phyloP scores from a whole-genome alignment of 108 stramenopile genomes.

The Seminavis robusta region DNA sequence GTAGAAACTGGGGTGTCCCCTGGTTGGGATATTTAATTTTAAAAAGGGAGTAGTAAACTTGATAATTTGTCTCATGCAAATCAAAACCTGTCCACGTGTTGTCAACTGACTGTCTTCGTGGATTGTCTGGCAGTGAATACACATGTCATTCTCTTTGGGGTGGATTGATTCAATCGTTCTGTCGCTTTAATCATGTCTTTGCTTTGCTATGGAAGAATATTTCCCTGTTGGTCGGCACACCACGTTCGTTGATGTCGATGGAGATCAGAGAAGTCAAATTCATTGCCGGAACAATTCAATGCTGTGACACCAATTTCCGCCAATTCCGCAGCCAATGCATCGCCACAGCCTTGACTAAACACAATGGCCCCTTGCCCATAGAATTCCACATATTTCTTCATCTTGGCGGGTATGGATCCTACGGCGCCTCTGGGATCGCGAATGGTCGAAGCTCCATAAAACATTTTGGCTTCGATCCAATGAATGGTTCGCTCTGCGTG shows the following conservation, averaged over 20 bases:
- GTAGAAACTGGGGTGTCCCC: too few species aligned
- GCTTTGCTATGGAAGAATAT: conserved; percentile 62
- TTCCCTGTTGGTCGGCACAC: conserved; percentile 55
- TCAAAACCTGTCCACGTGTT: too few species aligned
- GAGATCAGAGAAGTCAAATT: conserved; percentile 34
- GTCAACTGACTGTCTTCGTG: too few species aligned
- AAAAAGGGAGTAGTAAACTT: too few species aligned
- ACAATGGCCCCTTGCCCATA: conserved; percentile 65
- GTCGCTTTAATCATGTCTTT: too few species aligned
- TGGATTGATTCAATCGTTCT: too few species aligned
- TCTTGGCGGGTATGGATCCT: conserved; percentile 44
- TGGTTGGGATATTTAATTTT: too few species aligned
- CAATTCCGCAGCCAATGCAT: conserved; percentile 44
- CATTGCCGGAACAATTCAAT: conserved; percentile 43
- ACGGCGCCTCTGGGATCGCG: conserved; percentile 51
- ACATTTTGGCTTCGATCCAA: conserved; percentile 84
- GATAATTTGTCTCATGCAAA: too few species aligned
- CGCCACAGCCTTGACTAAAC: conserved; percentile 69
- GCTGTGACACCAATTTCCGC: conserved; percentile 44
- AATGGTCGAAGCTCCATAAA: conserved; percentile 74
- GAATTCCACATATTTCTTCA: conserved; percentile 37
- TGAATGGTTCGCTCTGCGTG: conserved; percentile 27
- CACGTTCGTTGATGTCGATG: conserved; percentile 52
- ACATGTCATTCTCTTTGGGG: too few species aligned
- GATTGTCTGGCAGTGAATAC: too few species aligned